Evolutionary conservation across 345 rosid species (phyloP), one percentile per base, ranked within the genome.

Genomic region (Gossypium rotundifolium): DNA sequence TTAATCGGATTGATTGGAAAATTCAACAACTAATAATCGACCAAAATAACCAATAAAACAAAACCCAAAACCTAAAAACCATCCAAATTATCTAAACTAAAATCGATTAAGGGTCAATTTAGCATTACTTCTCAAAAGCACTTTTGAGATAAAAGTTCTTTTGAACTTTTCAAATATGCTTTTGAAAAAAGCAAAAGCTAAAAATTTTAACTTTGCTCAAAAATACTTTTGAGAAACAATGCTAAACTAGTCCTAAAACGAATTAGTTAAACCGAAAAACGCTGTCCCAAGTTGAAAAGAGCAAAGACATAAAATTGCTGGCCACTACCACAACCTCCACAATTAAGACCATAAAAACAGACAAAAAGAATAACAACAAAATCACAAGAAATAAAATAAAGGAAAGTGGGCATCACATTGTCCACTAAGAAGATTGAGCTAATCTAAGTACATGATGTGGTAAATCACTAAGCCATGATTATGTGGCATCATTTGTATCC

Each of bases 351-450:
- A 70, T 29, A n/a, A 52, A 9, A 10, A 70, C 23, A 70, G 59
- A 48, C 33, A 57, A 54, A 42, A 71, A 7, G 11, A 5, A 9
- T 20, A 17, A 46, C 27, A 73, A 4, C 23, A 17, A 53, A 16
- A 71, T 8, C 2, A 53, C 1, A 71, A 33, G 29, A 72, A 72
- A 4, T 10, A 72, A 44, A 72, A 60, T 72, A 49, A 52, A 52
- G 54, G 53, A 18, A 51, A 64, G 77, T 74, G 77, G 71, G 63
- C 71, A 65, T 74, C 77, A 65, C 55, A 71, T 63, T 74, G 52
- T 11, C 70, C 70, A 48, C 51, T 33, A 51, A 51, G 52, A 70
- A 64, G 51, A 74, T 74, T 74, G 16, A 63, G 48, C 33, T 29
- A 25, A 52, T 55, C 64, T 54, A 72, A 49, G 22, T 59, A 44